These are phyloP conservation scores for Daldinia sp. DNA, from an alignment of 2,329 filamentous ascomycete genomes.

Conservation along the genomic window DNA sequence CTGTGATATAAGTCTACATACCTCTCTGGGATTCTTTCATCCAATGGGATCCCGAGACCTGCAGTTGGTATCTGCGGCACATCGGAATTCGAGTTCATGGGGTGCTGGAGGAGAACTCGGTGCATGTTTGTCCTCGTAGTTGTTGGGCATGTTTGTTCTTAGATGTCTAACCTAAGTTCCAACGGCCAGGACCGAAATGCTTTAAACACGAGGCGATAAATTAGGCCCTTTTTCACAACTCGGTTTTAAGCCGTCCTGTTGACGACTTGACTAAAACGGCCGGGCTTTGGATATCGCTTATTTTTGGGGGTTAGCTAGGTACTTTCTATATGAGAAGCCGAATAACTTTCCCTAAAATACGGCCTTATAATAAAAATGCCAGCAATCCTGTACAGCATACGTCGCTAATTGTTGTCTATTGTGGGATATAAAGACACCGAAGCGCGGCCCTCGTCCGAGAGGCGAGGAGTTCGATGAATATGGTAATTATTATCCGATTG, in stretches of 20 bases:
- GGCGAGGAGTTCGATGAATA: background rate
- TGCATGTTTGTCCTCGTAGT: slow-evolving; percentile 8
- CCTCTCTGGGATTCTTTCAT: slow-evolving; percentile 2
- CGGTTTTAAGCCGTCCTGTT: background rate
- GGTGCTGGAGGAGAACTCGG: slow-evolving; percentile 14
- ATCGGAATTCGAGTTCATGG: slow-evolving; percentile 5
- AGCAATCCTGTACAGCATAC: background rate
- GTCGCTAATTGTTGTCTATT: background rate
- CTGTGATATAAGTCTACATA: slow-evolving; percentile 3
- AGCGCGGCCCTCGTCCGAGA: slow-evolving; percentile 43
- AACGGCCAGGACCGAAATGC: background rate
- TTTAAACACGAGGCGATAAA: slow-evolving; percentile 1
- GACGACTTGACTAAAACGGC: background rate
- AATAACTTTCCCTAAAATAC: slow-evolving; percentile 13
- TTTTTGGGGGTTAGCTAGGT: background rate
- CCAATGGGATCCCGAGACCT: slow-evolving; percentile 1
- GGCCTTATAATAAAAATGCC: slow-evolving; percentile 5
- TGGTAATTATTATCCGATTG: background rate
- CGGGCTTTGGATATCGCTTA: background rate
- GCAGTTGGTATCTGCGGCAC: slow-evolving; percentile 5
- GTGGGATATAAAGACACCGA: slow-evolving; percentile 56
- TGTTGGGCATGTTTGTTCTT: slow-evolving; percentile 1
- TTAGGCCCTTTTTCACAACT: background rate
- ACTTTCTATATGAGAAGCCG: background rate
- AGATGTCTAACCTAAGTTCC: background rate